phyloP scores from a whole-genome alignment of 2,329 filamentous ascomycete species.

The Colletotrichum spaethianum region DNA sequence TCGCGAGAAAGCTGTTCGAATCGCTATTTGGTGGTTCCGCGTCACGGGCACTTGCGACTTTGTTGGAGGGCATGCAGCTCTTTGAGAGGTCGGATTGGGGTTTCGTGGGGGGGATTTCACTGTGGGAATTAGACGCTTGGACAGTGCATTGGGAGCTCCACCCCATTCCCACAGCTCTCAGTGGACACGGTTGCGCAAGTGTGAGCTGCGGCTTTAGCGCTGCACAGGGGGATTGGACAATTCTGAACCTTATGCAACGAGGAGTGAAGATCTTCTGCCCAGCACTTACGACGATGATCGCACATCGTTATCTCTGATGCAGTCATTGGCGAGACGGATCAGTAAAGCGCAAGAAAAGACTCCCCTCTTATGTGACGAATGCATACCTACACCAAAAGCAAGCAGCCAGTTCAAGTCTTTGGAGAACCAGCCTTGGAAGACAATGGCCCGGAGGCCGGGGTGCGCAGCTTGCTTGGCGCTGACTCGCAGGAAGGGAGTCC shows the following conservation, averaged over 20 bases:
- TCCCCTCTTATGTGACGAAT: not conserved
- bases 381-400: not conserved
- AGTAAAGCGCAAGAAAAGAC: not conserved
- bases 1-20: slow-evolving; percentile 3
- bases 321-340: not conserved
- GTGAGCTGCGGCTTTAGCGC: not conserved
- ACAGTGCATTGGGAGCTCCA: slow-evolving; percentile 11
- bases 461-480: slow-evolving; percentile 1
- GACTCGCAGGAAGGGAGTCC: slow-evolving; percentile 14
- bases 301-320: slow-evolving; percentile 6
- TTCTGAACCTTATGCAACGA: not conserved
- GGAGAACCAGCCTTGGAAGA: not conserved
- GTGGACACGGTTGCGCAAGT: slow-evolving; percentile 38
- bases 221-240: slow-evolving; percentile 10
- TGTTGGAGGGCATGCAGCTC: not conserved
- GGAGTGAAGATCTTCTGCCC: not conserved
- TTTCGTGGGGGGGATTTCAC: slow-evolving; percentile 15
- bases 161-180: slow-evolving; percentile 6
- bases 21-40: slow-evolving; percentile 3
- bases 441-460: slow-evolving; percentile 14
- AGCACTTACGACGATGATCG: slow-evolving; percentile 3
- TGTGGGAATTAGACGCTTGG: slow-evolving; percentile 17
- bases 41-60: not conserved
- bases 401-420: not conserved
- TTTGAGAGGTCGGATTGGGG: slow-evolving; percentile 3